A percentile compares a stretch with the other conserved stretches of the same genome.
Conservation (phyloP, 75 land plant genomes). For the Picea sitchensis region DNA sequence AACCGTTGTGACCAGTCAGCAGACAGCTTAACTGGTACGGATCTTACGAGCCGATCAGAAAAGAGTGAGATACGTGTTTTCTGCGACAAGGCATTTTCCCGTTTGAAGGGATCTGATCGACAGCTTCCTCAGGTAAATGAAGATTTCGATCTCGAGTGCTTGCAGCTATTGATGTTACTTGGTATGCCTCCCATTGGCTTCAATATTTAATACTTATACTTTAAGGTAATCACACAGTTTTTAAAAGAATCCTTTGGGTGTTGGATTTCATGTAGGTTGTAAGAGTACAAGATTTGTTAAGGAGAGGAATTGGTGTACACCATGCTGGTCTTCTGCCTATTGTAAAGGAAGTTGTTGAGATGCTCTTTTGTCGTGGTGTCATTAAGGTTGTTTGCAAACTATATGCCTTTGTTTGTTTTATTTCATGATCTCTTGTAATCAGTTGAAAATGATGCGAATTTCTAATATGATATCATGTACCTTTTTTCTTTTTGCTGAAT, state of each 20-base stretch:
- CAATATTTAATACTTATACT: neutral
- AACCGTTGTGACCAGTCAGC: slow-evolving; percentile 95
- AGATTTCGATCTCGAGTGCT: neutral
- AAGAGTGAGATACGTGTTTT: slow-evolving; percentile 91
- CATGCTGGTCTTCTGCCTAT: slow-evolving; percentile 99
- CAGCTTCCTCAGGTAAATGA: slow-evolving; percentile 81
- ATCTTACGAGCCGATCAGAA: slow-evolving; percentile 79
- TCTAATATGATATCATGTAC: neutral
- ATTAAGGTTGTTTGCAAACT: slow-evolving; percentile 64
- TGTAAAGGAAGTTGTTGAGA: slow-evolving; percentile 99
- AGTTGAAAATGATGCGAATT: neutral
- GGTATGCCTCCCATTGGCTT: neutral
- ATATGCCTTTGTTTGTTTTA: neutral
- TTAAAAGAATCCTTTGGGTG: neutral
- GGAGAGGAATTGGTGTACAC: slow-evolving; percentile 93
- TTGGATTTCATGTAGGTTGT: slow-evolving; percentile 45
- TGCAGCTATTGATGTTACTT: neutral
- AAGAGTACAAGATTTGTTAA: slow-evolving; percentile 73
- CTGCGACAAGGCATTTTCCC: slow-evolving; percentile 97
- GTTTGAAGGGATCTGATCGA: slow-evolving; percentile 95
- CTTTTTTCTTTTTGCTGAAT: neutral
- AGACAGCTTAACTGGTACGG: slow-evolving; percentile 57
- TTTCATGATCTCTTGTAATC: neutral
- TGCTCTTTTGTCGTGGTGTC: slow-evolving; percentile 99
- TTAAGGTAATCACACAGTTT: neutral